phyloP scores from a whole-genome alignment of 805 yeast species.

The Suhomyces prunicola region DNA sequence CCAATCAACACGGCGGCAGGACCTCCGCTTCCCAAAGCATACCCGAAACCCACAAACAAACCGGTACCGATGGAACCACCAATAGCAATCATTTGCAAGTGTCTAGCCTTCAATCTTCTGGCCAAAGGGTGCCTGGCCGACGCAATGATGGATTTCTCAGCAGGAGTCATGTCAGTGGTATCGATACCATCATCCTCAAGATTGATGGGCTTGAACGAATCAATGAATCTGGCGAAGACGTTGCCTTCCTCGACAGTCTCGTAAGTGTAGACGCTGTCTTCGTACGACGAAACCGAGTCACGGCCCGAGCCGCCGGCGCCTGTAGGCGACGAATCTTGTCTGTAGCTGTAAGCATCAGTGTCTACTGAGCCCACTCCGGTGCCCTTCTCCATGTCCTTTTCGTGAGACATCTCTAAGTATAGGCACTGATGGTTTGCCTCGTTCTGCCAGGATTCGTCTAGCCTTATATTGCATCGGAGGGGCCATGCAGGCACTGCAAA shows the following conservation, averaged over 20 bases:
- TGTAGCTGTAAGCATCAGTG: conserved; percentile 11
- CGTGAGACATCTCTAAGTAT: background rate
- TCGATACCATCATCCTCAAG: conserved; percentile 28
- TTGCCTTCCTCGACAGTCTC: conserved; percentile 13
- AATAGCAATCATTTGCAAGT: conserved; percentile 71
- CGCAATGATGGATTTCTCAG: conserved; percentile 38
- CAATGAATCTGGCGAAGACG: conserved; percentile 20
- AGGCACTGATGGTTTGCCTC: background rate
- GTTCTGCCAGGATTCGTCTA: background rate
- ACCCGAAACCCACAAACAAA: conserved; percentile 48
- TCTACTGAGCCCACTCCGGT: conserved; percentile 3
- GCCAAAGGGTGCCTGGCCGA: conserved; percentile 43
- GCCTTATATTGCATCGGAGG: background rate
- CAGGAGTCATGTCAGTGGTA: conserved; percentile 30
- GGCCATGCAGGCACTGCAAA: background rate
- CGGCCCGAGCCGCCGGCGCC: background rate
- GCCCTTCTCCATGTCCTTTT: conserved; percentile 3
- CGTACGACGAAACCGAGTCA: conserved; percentile 5
- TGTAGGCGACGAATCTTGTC: conserved; percentile 8
- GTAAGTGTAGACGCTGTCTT: conserved; percentile 8
- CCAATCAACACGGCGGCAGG: conserved; percentile 29
- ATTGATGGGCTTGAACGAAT: conserved; percentile 38
- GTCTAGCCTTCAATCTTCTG: conserved; percentile 42
- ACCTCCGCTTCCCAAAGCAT: conserved; percentile 33
- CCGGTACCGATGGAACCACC: conserved; percentile 88